Evolutionary conservation across 352 stramenopile genomes (phyloP).

Genomic region (Pythium dissotocum): DNA sequence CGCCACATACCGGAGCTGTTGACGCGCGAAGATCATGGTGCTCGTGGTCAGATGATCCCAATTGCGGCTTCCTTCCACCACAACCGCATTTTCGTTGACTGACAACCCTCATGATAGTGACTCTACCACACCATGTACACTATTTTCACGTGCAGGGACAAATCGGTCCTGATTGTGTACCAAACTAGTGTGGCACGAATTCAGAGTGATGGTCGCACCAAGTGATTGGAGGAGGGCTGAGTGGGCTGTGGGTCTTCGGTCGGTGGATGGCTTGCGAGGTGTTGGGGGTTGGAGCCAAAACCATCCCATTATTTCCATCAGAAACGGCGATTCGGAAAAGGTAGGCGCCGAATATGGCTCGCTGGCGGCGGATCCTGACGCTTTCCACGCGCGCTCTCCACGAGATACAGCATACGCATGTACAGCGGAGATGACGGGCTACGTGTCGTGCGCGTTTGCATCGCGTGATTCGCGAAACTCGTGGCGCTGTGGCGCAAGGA

Average conservation of each 20-base stretch:
- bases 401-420: not conserved
- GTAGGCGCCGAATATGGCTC: conserved; percentile 14
- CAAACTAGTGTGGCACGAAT: not conserved
- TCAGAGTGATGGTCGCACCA: conserved; percentile 47
- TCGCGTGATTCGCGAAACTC: not conserved
- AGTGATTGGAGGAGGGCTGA: conserved; percentile 81
- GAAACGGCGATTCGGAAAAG: conserved; percentile 50
- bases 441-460: not conserved
- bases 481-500: not conserved
- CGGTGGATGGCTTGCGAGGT: conserved; percentile 15
- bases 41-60: not conserved
- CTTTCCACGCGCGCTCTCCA: not conserved
- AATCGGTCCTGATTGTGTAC: conserved; percentile 1
- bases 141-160: not conserved
- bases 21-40: conserved; percentile 11
- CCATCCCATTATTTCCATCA: conserved; percentile 89
- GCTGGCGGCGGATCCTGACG: conserved; percentile 3
- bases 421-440: conserved; percentile 5
- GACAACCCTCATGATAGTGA: conserved; percentile 1
- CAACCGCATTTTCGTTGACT: conserved; percentile 6
- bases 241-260: conserved; percentile 21
- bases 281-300: conserved; percentile 21
- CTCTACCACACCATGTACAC: conserved; percentile 4
- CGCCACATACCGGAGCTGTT: conserved; percentile 19
- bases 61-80: conserved; percentile 22